Evolutionary conservation across 78 protist genomes (phyloP), one percentile per base, ranked within the genome.

Genomic region (Polysphondylium violaceum): DNA sequence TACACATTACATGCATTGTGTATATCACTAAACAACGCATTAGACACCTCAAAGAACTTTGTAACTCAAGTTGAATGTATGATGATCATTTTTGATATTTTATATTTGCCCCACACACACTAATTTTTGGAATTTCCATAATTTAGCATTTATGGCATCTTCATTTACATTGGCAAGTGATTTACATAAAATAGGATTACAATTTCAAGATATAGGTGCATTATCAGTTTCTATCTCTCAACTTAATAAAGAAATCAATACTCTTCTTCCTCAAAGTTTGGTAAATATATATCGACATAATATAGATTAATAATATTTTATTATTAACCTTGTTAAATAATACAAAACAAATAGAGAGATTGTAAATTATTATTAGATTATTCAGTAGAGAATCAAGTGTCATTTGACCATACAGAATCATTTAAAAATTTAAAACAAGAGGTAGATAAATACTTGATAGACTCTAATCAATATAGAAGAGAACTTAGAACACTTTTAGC

Each of bases 371-470:
- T 83, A 41, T 69, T 83, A 43, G 91, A 83, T 27, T 64, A 25
- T 64, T 29, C 91, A 69, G 16, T 25, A 19, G 91, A 83, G 23
- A 83, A 83, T 59, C 71, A 59, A 9, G 76, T 83, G 21, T 33
- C 72, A 43, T 56, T 69, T 43, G 79, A 83, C 69, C 91, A 83
- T n/a, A 68, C 91, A 25, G 91, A 83, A 41, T 69, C 63, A n/a
- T 83, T 83, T 44, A 83, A 83, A 59, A 59, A 55, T 43, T 31
- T 83, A 29, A 83, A 83, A 69, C 73, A 55, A 58, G 91, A 83
- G 16, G 64, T 83, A 17, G 91, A 83, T 31, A 83, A 69, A 69
- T 83, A 68, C 58, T 31, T 83, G 8, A 29, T 83, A 4, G 91
- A 83, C 17, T 67, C 91, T 17, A 83, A 53, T 55, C 36, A 68